phyloP scores from a whole-genome alignment of 352 stramenopile genomes.

The Pythium scleroteichum region DNA sequence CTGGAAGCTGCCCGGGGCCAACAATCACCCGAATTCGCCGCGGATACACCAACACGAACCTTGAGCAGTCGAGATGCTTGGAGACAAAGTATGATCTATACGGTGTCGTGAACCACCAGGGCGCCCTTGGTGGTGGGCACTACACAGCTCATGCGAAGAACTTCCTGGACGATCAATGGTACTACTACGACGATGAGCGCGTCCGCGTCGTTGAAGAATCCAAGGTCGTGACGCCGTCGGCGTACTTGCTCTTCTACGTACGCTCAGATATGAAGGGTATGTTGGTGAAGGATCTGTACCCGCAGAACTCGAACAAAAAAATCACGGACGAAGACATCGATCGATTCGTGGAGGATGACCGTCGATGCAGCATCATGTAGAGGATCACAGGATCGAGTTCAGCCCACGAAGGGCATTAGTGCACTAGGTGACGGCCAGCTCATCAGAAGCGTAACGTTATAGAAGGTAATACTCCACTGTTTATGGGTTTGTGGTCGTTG shows the following conservation, averaged over 20 bases:
- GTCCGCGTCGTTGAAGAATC: slow-evolving; percentile 85
- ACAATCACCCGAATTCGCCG: slow-evolving; percentile 71
- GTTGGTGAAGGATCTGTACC: slow-evolving; percentile 84
- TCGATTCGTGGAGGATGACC: slow-evolving; percentile 85
- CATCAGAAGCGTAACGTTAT: slow-evolving; percentile 28
- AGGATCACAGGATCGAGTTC: background rate
- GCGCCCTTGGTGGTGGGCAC: slow-evolving; percentile 81
- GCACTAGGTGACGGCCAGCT: slow-evolving; percentile 1
- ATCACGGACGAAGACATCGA: slow-evolving; percentile 91
- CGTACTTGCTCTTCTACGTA: slow-evolving; percentile 93
- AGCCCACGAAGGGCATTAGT: background rate
- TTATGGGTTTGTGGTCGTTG: too few species aligned
- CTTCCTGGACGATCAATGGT: slow-evolving; percentile 88
- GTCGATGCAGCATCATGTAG: slow-evolving; percentile 86
- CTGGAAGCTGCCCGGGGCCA: slow-evolving; percentile 5
- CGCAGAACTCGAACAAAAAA: slow-evolving; percentile 79
- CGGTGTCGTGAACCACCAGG: slow-evolving; percentile 88
- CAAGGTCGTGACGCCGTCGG: slow-evolving; percentile 81
- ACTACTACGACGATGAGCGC: slow-evolving; percentile 90
- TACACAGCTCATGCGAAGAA: slow-evolving; percentile 91
- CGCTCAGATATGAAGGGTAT: slow-evolving; percentile 86
- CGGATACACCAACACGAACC: slow-evolving; percentile 89
- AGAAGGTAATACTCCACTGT: slow-evolving; percentile 28
- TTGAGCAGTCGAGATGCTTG: slow-evolving; percentile 83
- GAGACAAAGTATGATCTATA: slow-evolving; percentile 90